Conservation (phyloP, 1,284 basidiomycete species). For the Flammula alnicola region DNA sequence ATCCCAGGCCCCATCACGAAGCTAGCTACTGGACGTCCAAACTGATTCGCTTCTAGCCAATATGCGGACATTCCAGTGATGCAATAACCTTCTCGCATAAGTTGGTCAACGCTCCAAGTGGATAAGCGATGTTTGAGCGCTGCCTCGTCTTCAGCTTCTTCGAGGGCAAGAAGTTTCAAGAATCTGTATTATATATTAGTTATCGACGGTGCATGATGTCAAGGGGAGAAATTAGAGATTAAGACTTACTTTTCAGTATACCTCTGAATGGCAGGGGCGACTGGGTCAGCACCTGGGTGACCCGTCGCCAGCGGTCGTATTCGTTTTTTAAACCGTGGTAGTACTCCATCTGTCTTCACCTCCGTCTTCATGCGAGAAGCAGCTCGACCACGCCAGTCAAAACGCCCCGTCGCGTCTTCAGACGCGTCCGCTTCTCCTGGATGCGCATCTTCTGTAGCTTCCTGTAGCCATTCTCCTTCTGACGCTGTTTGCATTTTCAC, state of each 20-base stretch:
- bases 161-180: constrained; percentile 60
- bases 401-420: constrained; percentile 8
- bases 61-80: constrained; percentile 65
- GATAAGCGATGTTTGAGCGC: constrained; percentile 63
- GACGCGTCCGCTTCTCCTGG: background rate
- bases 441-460: constrained; percentile 10
- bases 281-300: constrained; percentile 14
- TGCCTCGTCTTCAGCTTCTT: constrained; percentile 67
- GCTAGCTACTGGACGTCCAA: constrained; percentile 64
- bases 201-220: background rate
- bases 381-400: constrained; percentile 22
- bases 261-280: constrained; percentile 26
- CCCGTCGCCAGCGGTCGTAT: constrained; percentile 2
- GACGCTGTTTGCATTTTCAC: constrained; percentile 15
- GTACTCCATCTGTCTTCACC: too few relatives aligned
- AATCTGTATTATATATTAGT: constrained; percentile 50
- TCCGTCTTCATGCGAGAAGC: constrained; percentile 10
- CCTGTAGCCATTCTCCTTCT: constrained; percentile 25
- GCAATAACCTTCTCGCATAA: constrained; percentile 72
- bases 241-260: constrained; percentile 35
- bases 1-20: constrained; percentile 65
- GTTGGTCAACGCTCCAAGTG: constrained; percentile 62
- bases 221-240: background rate
- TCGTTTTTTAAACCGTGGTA: too few relatives aligned
- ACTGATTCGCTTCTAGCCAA: constrained; percentile 64